These are phyloP conservation scores for Mortierella sp. DNA, from an alignment of 371 early-diverging fungal genomes.

Conservation along the genomic window DNA sequence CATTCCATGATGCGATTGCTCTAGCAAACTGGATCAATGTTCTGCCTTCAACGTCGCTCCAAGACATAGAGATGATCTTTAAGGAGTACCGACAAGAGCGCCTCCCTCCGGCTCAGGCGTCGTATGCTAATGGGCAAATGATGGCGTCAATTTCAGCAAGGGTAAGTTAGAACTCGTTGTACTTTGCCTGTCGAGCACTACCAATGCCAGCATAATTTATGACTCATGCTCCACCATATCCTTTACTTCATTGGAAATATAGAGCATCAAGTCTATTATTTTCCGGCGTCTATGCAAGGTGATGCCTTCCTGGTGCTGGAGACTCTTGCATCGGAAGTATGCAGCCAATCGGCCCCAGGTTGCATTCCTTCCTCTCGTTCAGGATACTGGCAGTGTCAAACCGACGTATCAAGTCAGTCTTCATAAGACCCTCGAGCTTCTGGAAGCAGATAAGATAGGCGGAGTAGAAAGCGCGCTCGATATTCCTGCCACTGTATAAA, in stretches of 20 bases:
- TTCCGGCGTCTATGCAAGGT: conserved; percentile 3
- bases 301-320: conserved; percentile 35
- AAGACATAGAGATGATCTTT: conserved; percentile 17
- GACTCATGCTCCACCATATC: background rate
- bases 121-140: conserved; percentile 1
- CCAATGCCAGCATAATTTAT: background rate
- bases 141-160: conserved; percentile 4
- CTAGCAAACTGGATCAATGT: conserved; percentile 36
- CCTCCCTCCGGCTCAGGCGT: conserved; percentile 5
- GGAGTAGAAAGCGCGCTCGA: too few species aligned
- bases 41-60: conserved; percentile 5
- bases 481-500: too few species aligned
- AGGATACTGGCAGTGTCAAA: conserved; percentile 18
- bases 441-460: too few species aligned
- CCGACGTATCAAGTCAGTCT: conserved; percentile 18
- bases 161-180: conserved; percentile 1
- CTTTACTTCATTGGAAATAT: background rate
- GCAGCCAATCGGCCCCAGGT: conserved; percentile 15
- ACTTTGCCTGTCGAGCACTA: background rate
- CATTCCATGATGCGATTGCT: conserved; percentile 27
- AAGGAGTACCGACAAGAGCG: conserved; percentile 28
- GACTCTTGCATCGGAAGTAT: background rate
- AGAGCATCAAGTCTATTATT: conserved; percentile 11
- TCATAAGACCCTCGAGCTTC: conserved; percentile 18
- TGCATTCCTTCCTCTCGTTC: conserved; percentile 12